These are phyloP conservation scores for Sphagnum contortum DNA, from an alignment of 225 moss, liverwort and hornwort genomes.

Conservation along the genomic window DNA sequence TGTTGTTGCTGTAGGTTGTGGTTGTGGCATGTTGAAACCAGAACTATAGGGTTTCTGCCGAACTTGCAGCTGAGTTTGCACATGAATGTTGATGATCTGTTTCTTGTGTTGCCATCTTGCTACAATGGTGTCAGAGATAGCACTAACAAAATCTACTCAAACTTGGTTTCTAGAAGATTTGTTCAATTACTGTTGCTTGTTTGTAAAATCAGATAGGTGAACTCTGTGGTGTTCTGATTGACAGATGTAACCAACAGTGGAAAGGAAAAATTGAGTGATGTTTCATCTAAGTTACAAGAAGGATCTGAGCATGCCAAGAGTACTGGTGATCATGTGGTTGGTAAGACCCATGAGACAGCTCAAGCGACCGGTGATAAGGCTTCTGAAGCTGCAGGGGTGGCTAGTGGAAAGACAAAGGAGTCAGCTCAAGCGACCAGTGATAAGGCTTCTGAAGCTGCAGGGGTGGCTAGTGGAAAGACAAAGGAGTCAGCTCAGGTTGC, in stretches of 20 bases:
- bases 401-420: slow-evolving; percentile 15
- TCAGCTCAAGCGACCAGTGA: slow-evolving; percentile 7
- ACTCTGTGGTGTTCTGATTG: background rate
- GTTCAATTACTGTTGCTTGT: background rate
- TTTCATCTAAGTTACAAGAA: slow-evolving; percentile 9
- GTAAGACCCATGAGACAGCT: slow-evolving; percentile 11
- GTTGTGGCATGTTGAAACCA: too few relatives aligned
- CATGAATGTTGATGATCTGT: slow-evolving; percentile 3
- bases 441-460: slow-evolving; percentile 15
- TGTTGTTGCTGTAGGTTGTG: too few relatives aligned
- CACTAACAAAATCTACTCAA: slow-evolving; percentile 19
- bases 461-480: slow-evolving; percentile 11
- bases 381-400: slow-evolving; percentile 9
- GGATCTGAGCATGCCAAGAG: slow-evolving; percentile 10
- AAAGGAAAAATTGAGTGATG: background rate
- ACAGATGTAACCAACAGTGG: background rate
- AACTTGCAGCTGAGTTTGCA: background rate
- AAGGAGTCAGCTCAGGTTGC: slow-evolving; percentile 10
- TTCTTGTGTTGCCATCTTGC: slow-evolving; percentile 28
- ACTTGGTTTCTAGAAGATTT: slow-evolving; percentile 13
- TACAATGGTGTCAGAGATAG: slow-evolving; percentile 30
- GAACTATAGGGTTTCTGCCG: too few relatives aligned
- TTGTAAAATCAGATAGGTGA: background rate
- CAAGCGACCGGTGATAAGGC: slow-evolving; percentile 12
- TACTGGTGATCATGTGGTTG: slow-evolving; percentile 8